Conservation (phyloP, 208 protist genomes). For the Endotrypanum monterogeii region DNA sequence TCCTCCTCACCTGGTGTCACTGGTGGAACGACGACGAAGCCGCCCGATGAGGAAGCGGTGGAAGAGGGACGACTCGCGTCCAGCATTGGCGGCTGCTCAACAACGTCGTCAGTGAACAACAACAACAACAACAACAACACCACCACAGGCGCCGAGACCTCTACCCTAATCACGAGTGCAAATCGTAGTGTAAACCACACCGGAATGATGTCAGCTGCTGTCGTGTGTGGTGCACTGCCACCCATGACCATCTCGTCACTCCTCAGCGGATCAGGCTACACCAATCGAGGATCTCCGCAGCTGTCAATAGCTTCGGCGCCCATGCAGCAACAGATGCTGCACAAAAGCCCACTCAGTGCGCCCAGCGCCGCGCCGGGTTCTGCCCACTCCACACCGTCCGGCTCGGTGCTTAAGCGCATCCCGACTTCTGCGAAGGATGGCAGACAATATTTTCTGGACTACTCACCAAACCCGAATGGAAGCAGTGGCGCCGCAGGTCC, state of each 20-base stretch:
- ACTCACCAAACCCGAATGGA: slow-evolving; percentile 15
- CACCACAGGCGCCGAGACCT: slow-evolving; percentile 3
- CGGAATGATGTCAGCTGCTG: not conserved
- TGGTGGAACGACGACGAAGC: slow-evolving; percentile 3
- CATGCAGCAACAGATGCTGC: slow-evolving; percentile 15
- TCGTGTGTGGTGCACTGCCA: slow-evolving; percentile 9
- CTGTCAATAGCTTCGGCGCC: not conserved
- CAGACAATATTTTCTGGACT: slow-evolving; percentile 44
- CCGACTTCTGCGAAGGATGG: slow-evolving; percentile 33
- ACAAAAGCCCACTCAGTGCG: slow-evolving; percentile 6
- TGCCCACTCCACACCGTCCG: slow-evolving; percentile 29
- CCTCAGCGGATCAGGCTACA: slow-evolving; percentile 2
- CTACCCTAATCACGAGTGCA: not conserved
- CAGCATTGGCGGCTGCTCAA: slow-evolving; percentile 22
- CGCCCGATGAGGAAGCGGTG: not conserved
- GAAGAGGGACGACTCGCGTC: slow-evolving; percentile 15
- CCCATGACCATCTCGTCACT: slow-evolving; percentile 24
- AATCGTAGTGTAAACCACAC: not conserved
- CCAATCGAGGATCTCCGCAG: slow-evolving; percentile 2
- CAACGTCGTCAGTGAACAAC: slow-evolving; percentile 21
- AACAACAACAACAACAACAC: slow-evolving; percentile 11
- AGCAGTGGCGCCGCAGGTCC: slow-evolving; percentile 12
- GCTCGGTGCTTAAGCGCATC: slow-evolving; percentile 31
- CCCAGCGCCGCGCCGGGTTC: slow-evolving; percentile 9
- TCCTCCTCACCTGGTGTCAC: not conserved